These are phyloP conservation scores for Ogataea henricii DNA, from an alignment of 805 yeast genomes.

Conservation along the genomic window DNA sequence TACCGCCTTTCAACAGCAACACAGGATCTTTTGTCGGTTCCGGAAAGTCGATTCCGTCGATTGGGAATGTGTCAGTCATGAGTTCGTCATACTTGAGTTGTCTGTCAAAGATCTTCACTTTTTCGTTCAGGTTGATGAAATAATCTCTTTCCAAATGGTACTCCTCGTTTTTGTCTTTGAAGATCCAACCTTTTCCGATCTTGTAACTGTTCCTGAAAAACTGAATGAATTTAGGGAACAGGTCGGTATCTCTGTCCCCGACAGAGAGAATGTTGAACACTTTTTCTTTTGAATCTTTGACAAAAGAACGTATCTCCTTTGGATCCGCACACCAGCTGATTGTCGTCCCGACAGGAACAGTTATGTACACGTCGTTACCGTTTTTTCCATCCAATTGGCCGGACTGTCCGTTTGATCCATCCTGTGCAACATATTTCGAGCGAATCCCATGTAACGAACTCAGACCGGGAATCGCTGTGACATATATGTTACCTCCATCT, in stretches of 20 bases:
- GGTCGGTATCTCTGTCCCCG: constrained; percentile 21
- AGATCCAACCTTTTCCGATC: constrained; percentile 87
- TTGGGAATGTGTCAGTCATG: constrained; percentile 68
- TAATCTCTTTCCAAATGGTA: constrained; percentile 67
- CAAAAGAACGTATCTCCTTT: constrained; percentile 35
- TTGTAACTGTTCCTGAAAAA: constrained; percentile 60
- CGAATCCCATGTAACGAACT: constrained; percentile 71
- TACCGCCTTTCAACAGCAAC: constrained; percentile 77
- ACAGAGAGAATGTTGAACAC: constrained; percentile 32
- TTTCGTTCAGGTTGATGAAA: constrained; percentile 63
- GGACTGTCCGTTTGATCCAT: constrained; percentile 71
- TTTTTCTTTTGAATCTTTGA: constrained; percentile 20
- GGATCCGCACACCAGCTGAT: constrained; percentile 86
- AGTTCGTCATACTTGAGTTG: constrained; percentile 59
- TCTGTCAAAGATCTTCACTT: constrained; percentile 66
- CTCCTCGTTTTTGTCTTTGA: constrained; percentile 73
- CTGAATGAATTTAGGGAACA: constrained; percentile 50
- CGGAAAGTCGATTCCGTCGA: constrained; percentile 75
- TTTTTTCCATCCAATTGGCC: constrained; percentile 83
- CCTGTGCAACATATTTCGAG: constrained; percentile 67
- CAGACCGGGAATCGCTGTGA: constrained; percentile 74
- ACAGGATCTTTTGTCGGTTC: constrained; percentile 65
- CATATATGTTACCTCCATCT: constrained; percentile 81
- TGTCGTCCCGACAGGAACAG: constrained; percentile 91
- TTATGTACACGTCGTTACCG: constrained; percentile 77